Evolutionary conservation across 2,329 filamentous ascomycete species (phyloP).

Genomic region (Scedosporium boydii): DNA sequence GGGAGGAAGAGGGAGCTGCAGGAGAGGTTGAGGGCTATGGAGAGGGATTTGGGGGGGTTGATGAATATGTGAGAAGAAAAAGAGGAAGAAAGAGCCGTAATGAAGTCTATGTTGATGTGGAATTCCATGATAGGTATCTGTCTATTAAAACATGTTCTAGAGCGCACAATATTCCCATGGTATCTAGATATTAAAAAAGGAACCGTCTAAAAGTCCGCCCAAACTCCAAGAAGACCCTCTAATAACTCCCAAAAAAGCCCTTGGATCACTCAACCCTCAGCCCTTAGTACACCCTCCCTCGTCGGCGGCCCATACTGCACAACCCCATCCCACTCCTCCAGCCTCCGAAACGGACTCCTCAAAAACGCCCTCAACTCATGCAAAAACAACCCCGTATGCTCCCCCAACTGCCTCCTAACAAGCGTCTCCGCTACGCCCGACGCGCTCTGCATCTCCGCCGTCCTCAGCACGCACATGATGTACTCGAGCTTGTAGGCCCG

Average conservation of each 20-base stretch:
- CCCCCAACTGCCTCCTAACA: conserved; percentile 68
- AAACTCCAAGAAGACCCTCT: background rate
- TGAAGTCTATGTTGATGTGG: background rate
- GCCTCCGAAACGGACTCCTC: conserved; percentile 62
- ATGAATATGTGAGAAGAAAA: conserved; percentile 34
- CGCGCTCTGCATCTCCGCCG: conserved; percentile 70
- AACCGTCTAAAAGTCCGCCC: background rate
- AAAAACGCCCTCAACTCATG: conserved; percentile 81
- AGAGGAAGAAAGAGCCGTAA: background rate
- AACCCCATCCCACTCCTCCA: conserved; percentile 70
- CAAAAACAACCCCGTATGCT: conserved; percentile 65
- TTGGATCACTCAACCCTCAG: background rate
- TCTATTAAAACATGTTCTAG: background rate
- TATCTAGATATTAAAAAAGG: background rate
- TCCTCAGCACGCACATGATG: conserved; percentile 73
- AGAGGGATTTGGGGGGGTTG: conserved; percentile 45
- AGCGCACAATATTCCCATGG: background rate
- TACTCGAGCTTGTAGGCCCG: conserved; percentile 70
- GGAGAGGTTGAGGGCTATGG: conserved; percentile 40
- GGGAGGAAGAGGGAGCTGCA: conserved; percentile 47
- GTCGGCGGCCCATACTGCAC: conserved; percentile 54
- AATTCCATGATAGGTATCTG: background rate
- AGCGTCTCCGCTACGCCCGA: conserved; percentile 71
- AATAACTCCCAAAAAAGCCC: background rate
- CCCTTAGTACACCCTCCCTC: background rate